Evolutionary conservation across 2,329 filamentous ascomycete genomes (phyloP), one percentile per base, ranked within the genome.

Genomic region (Anthostomella pinea): DNA sequence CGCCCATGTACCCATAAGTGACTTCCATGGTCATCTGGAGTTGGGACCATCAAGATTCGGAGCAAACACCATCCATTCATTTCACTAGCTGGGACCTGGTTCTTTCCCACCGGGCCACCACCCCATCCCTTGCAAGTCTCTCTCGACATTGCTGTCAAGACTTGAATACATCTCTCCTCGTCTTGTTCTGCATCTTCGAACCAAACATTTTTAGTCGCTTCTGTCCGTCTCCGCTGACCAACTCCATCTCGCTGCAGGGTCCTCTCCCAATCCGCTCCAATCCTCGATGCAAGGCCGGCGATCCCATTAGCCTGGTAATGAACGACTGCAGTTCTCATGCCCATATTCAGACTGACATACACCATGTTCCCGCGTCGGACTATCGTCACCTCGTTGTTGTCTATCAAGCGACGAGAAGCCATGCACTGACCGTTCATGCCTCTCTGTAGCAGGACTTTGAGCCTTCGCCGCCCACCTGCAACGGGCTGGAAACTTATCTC

Each of bases 371-470:
- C n/a, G n/a, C n/a, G n/a, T n/a, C n/a, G n/a, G n/a, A n/a, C n/a
- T n/a, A n/a, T n/a, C n/a, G n/a, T n/a, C n/a, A n/a, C n/a, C n/a
- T 43, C 33, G 26, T 42, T 32, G 35, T 36, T 33, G 20, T 27
- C 23, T 36, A 24, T 34, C 17, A 28, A 32, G 35, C 41, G 14
- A 45, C 33, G 32, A 45, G 41, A 40, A 48, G 45, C 40, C 39
- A 46, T 57, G 41, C 49, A 56, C 60, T 64, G 44, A 63, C 55
- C 39, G 46, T 47, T 57, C 42, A 44, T 48, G 53, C 60, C 50
- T 45, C 46, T 43, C 45, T 59, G 48, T 51, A 67, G 59, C 66
- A 77, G 70, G 73, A 75, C 56, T 77, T 74, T 63, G 69, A 74
- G 61, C 66, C 70, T 59, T 71, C 73, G 60, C 66, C 72, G 60